Base-by-base conservation (phyloP, 2,329 filamentous ascomycete species). In the Grosmannia serpens region DNA sequence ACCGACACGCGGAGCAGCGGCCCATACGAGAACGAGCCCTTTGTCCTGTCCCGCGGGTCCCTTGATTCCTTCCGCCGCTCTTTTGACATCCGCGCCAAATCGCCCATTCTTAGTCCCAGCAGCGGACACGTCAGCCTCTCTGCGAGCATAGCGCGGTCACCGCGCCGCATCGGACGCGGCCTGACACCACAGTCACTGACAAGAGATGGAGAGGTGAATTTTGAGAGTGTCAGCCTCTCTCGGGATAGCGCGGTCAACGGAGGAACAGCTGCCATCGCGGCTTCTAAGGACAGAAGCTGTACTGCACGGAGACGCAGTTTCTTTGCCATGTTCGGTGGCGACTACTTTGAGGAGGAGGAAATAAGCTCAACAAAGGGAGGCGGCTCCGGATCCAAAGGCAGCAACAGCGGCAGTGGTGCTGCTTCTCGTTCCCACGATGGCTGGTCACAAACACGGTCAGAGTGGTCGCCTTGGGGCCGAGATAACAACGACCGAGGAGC, bases 1-100 rank as follows among this genome's bases (percentile, higher is more conserved):
- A 77, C 75, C 64, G 79, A 82, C 63, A 79, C 75, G 35, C 73
- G 68, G 58, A 84, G 80, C 68, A 82, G 87, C 65, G 76, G 53
- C 56, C 8, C 10, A 60, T 84, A 85, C 66, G 90, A 95, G 62
- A 91, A 91, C 65, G 92, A 97, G 69, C 91, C 88, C 17, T 97
- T 97, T 70, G 90, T 88, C 63, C 97, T 97, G 70, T 90, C 88
- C 62, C 97, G 92, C 67, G 94, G 97, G 74, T 96, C 91, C 2
- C 97, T 97, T 68, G 94, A 97, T 70, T 96, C 91, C 3, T 97
- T 97, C 74, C 82, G 94, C 63, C 85, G 94, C 67, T 96, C 91
- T 63, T 97, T 97, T 76, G 92, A 97, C 69, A 95, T 97, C 61
- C 91, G 87, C 55, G 92, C 91, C 46, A 85, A 86, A 62, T 94